Base-by-base conservation (phyloP, 2,329 filamentous ascomycete species). In the Xylaria sp. region DNA sequence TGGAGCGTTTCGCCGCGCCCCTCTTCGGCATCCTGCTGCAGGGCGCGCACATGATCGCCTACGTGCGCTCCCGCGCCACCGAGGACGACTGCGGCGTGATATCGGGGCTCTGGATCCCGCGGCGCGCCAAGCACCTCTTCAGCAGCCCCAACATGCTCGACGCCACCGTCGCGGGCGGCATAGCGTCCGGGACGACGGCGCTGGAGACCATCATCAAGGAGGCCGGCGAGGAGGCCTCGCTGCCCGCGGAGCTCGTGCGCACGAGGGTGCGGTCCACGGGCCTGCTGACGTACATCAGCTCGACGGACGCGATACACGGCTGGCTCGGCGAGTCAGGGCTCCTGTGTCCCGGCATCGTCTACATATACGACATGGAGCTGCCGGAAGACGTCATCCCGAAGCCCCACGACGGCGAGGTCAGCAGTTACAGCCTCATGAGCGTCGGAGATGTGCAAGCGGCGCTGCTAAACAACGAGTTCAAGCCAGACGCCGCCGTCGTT, bases 401-500 rank as follows among this genome's bases (percentile, higher is more conserved):
- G 72, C 92, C 93, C 0, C 86, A 88, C 12, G 94, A 97, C 77
- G 89, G 90, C 34, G 94, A 97, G 81, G 93, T 97, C 0, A 89
- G 92, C 69, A 87, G 88, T 70, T 97, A 97, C 76, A 83, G 87
- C 72, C 82, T 94, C 72, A 89, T 90, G 88, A 85, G 80, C 10
- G 83, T 94, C 12, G 77, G 78, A 0, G 82, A 87, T 75, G 88
- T 94, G 4, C 85, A 88, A 77, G 77, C 82, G 63, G 88, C 89
- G 1, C 83, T 97, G 83, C 80, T 84, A 20, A 83, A 83, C 18
- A 89, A 89, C 2, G 89, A 93, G 78, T 97, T 97, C 82, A 97
- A 97, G 84, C 91, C 94, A 0, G 96, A 97, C 76, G 94, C 93
- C 74, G 90, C 91, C 32, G 78, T 91, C 37, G 90, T 95, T 57